A percentile compares a stretch with the other conserved stretches of the same genome.
phyloP scores from a whole-genome alignment of 2,329 filamentous ascomycete genomes.

The Pseudogymnoascus sp. region DNA sequence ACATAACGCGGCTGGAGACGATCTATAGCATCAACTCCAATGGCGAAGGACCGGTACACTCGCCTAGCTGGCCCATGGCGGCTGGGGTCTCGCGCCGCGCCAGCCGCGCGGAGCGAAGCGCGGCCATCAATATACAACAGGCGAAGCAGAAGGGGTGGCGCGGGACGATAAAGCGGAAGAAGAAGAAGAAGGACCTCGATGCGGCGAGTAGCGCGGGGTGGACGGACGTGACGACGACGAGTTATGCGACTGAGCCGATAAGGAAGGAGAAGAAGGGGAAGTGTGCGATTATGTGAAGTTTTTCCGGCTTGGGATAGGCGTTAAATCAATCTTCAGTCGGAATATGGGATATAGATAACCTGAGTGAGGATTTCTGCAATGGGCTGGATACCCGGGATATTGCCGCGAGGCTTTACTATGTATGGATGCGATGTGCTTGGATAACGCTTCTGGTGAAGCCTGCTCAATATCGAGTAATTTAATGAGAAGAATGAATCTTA shows the following conservation, averaged over 20 bases:
- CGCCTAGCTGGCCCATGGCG: constrained; percentile 16
- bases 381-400: neutral
- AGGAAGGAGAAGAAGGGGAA: neutral
- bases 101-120: constrained; percentile 51
- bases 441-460: neutral
- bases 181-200: constrained; percentile 35
- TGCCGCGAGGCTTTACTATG: constrained; percentile 1
- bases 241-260: neutral
- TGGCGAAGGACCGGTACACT: constrained; percentile 21
- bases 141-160: constrained; percentile 50
- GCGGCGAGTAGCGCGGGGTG: constrained; percentile 40
- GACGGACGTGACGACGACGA: constrained; percentile 38
- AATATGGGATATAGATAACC: neutral
- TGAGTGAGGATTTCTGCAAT: too few species aligned
- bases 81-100: constrained; percentile 26
- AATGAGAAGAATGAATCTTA: constrained; percentile 6
- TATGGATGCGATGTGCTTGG: neutral
- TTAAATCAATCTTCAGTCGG: neutral
- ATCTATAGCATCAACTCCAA: constrained; percentile 37
- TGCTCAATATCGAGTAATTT: neutral
- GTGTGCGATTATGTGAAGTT: neutral
- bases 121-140: constrained; percentile 53
- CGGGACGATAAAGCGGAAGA: constrained; percentile 30
- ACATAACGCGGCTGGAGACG: constrained; percentile 46
- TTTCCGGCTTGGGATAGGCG: neutral